Base-by-base conservation (phyloP, 1,284 basidiomycete genomes). In the Boletus semigastroideus region DNA sequence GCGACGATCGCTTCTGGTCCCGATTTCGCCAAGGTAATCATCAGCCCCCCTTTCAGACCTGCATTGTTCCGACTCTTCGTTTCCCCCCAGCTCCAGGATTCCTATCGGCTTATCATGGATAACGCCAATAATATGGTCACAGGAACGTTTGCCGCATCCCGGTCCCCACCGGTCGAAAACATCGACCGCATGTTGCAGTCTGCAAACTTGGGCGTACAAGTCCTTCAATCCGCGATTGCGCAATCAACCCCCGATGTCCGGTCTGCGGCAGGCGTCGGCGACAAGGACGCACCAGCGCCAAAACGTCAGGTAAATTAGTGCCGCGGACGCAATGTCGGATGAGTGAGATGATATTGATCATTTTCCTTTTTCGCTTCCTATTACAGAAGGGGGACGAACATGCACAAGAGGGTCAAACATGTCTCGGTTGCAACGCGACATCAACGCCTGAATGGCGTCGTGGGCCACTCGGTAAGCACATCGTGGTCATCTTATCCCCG, bases 361-460 rank as follows among this genome's bases (percentile, higher is more conserved):
- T 48, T 55, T 56, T 52, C 51, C 37, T 25, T 48, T 46, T 57
- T 49, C 19, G 56, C 54, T 52, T 53, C 53, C 42, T 36, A 36
- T 38, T 25, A 27, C 61, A 81, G 74, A 77, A 78, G 65, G 66
- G 66, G 37, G 72, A 76, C 12, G 77, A 74, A 51, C 73, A 74
- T 41, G 70, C 69, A 52, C 69, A 71, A 52, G 83, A 85, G 54
- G 78, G 78, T 19, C 89, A 89, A 67, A 84, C 78, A 34, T 91
- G 88, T 68, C 73, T 88, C 30, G 89, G 87, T 28, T 91, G 88
- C 70, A 78, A 74, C 59, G 88, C 88, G 53, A 91, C 88, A n/a
- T 84, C 87, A 49, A 91, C 89, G 52, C 88, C 88, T 6, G 88
- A 91, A 73, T 91, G 89, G 88, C 75, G 88, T 51, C 72, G 88